Conservation (phyloP, 805 yeast species). For the Candida ficus region DNA sequence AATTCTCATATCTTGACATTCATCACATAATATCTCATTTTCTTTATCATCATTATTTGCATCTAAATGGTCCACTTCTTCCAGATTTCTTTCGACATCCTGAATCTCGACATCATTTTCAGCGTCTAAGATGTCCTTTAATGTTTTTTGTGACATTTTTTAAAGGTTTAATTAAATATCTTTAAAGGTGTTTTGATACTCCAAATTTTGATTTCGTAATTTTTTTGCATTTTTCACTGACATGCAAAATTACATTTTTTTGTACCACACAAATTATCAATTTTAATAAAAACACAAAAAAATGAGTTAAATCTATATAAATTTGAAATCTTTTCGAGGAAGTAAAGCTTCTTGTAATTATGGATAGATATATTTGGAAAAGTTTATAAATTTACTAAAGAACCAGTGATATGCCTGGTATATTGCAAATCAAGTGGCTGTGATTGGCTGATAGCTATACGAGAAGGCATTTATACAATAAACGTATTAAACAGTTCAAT, state of each 20-base stretch:
- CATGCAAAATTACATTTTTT: not conserved
- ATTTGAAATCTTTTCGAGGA: too few species aligned
- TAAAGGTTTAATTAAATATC: not conserved
- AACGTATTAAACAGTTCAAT: not conserved
- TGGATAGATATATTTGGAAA: too few species aligned
- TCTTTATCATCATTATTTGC: constrained; percentile 16
- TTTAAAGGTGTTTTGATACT: not conserved
- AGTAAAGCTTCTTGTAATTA: not conserved
- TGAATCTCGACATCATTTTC: constrained; percentile 30
- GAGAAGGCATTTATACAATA: too few species aligned
- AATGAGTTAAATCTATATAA: too few species aligned
- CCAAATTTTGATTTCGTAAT: too few species aligned
- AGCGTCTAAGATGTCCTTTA: constrained; percentile 34
- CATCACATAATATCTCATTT: constrained; percentile 50
- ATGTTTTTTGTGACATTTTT: constrained; percentile 21
- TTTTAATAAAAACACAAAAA: not conserved
- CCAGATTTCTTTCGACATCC: constrained; percentile 19
- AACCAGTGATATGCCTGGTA: not conserved
- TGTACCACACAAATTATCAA: too few species aligned
- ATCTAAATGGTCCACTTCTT: constrained; percentile 15
- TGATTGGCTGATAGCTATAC: too few species aligned
- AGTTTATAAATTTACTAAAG: too few species aligned
- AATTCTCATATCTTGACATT: constrained; percentile 69
- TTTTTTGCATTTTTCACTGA: not conserved
- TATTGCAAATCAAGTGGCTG: constrained; percentile 1